These are phyloP conservation scores for Nicotiana otophora DNA, from an alignment of 257 asterid genomes.

Conservation along the genomic window DNA sequence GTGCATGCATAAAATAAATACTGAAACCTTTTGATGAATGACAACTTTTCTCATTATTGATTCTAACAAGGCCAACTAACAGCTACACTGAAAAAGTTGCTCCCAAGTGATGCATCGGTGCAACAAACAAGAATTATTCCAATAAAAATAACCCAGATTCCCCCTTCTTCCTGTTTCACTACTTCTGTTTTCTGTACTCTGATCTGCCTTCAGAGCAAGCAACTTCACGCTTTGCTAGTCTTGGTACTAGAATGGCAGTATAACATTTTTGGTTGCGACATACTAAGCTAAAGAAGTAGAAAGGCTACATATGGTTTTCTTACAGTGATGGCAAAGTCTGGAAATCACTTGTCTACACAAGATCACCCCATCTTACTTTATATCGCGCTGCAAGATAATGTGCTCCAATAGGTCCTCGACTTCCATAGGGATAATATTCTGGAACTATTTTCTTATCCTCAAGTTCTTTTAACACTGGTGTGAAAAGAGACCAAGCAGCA, in stretches of 20 bases:
- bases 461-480: conserved; percentile 76
- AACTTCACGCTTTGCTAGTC: not conserved
- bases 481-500: conserved; percentile 96
- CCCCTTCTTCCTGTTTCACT: not conserved
- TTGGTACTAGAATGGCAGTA: not conserved
- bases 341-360: conserved; percentile 24
- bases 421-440: conserved; percentile 85
- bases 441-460: conserved; percentile 67
- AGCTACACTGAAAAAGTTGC: not conserved
- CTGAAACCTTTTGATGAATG: not conserved
- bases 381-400: conserved; percentile 87
- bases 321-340: not conserved
- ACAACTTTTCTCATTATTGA: not conserved
- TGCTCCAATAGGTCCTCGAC: conserved; percentile 95
- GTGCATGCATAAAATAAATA: not conserved
- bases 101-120: not conserved
- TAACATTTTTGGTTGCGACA: not conserved
- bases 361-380: conserved; percentile 94
- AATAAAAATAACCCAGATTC: not conserved
- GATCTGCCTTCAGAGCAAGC: not conserved
- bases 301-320: not conserved
- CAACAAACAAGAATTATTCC: not conserved
- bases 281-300: not conserved
- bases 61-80: not conserved
- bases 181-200: not conserved